Conservation (phyloP, 371 early-diverging fungal genomes). For the Mycotypha africana region DNA sequence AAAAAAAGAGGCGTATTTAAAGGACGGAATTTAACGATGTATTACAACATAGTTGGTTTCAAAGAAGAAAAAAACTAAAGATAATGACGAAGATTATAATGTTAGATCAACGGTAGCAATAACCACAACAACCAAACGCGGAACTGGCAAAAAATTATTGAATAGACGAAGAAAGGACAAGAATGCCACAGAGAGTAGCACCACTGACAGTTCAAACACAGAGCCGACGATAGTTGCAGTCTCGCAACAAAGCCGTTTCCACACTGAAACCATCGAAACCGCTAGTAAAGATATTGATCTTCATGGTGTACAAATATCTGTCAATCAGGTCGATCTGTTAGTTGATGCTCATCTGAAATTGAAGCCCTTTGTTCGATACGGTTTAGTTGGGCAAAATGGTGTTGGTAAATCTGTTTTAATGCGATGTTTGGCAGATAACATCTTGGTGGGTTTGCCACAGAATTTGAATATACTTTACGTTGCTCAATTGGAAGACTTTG, state of each 20-base stretch:
- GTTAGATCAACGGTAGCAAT: too few relatives aligned
- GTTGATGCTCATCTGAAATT: conserved; percentile 62
- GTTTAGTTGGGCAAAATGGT: conserved; percentile 86
- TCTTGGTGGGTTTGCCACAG: conserved; percentile 75
- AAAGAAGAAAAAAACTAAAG: neutral
- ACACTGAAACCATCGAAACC: conserved; percentile 74
- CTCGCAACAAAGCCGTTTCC: conserved; percentile 85
- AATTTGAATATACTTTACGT: conserved; percentile 77
- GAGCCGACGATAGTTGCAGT: conserved; percentile 62
- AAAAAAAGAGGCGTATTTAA: neutral
- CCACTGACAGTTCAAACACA: too few relatives aligned
- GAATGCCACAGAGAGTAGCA: too few relatives aligned
- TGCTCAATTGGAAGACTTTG: conserved; percentile 60
- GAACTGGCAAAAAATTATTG: too few relatives aligned
- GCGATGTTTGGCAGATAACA: conserved; percentile 61
- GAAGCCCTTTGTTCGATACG: conserved; percentile 62
- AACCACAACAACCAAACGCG: too few relatives aligned
- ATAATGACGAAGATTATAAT: neutral
- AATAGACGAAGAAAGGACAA: too few relatives aligned
- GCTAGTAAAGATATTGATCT: conserved; percentile 57
- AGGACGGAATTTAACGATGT: neutral
- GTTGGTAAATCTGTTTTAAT: conserved; percentile 89
- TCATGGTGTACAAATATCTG: conserved; percentile 65
- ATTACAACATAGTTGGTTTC: neutral
- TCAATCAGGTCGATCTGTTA: conserved; percentile 54